These are phyloP conservation scores for Eremochloa ophiuroides DNA, from an alignment of 176 grass and related monocot species.

Conservation along the genomic window DNA sequence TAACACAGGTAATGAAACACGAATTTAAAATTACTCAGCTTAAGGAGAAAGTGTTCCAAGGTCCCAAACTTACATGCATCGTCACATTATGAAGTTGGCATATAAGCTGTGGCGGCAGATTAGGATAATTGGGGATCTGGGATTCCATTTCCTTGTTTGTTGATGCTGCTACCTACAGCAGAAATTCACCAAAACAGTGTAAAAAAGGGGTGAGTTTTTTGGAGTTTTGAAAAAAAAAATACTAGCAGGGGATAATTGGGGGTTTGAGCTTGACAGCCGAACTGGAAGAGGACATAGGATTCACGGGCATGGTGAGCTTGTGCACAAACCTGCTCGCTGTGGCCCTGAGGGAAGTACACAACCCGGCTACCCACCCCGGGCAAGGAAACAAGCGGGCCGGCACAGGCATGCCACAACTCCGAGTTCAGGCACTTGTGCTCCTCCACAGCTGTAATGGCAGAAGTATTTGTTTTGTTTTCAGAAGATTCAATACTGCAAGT, in stretches of 20 bases:
- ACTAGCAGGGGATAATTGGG: neutral
- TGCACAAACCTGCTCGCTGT: constrained; percentile 86
- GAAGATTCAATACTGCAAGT: neutral
- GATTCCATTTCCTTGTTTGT: constrained; percentile 97
- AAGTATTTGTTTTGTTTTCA: neutral
- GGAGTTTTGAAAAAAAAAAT: constrained; percentile 2
- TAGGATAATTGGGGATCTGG: constrained; percentile 93
- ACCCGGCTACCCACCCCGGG: constrained; percentile 83
- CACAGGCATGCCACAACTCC: constrained; percentile 99
- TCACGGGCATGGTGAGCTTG: constrained; percentile 1
- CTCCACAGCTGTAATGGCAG: constrained; percentile 52
- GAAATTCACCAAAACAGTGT: constrained; percentile 7
- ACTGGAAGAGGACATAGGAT: neutral
- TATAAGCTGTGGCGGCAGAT: constrained; percentile 85
- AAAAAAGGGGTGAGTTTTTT: neutral
- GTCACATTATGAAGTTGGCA: constrained; percentile 98
- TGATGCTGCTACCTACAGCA: constrained; percentile 75
- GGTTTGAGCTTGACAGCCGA: neutral
- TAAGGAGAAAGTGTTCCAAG: neutral
- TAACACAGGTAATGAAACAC: constrained; percentile 6
- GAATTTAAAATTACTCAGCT: neutral
- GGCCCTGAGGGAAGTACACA: constrained; percentile 97
- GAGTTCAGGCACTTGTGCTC: constrained; percentile 89
- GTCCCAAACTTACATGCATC: constrained; percentile 77
- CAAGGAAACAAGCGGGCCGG: constrained; percentile 92